Percentiles rank a stretch among this genome's conserved stretches.
phyloP scores from a whole-genome alignment of 2,329 filamentous ascomycete species.

The Trichophaea hybrida region DNA sequence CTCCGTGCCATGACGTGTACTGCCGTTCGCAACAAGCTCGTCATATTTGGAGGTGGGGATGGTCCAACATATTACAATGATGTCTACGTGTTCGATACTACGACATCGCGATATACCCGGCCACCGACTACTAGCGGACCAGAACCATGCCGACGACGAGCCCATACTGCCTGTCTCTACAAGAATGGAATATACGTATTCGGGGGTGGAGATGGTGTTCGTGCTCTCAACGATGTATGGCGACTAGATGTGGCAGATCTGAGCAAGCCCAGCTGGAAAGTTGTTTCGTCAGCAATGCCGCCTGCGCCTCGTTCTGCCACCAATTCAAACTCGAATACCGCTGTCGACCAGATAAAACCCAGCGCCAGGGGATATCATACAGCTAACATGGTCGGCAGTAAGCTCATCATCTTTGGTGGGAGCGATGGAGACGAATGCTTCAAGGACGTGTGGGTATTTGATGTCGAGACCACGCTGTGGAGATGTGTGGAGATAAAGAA shows the following conservation, averaged over 20 bases:
- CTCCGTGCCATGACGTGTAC: slow-evolving; percentile 59
- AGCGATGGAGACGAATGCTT: slow-evolving; percentile 59
- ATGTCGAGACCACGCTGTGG: slow-evolving; percentile 49
- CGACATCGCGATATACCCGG: slow-evolving; percentile 52
- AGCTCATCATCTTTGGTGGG: slow-evolving; percentile 57
- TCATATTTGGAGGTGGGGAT: slow-evolving; percentile 56
- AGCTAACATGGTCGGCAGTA: slow-evolving; percentile 57
- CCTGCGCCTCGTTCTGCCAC: neutral
- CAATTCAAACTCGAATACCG: neutral
- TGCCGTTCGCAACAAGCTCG: slow-evolving; percentile 54
- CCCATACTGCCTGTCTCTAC: slow-evolving; percentile 57
- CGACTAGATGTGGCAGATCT: slow-evolving; percentile 53
- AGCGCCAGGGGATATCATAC: slow-evolving; percentile 57
- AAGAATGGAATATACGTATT: slow-evolving; percentile 60
- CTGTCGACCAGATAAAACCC: slow-evolving; percentile 35
- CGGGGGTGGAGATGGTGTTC: slow-evolving; percentile 55
- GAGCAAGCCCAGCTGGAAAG: slow-evolving; percentile 47
- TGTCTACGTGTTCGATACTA: slow-evolving; percentile 56
- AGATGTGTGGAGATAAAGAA: slow-evolving; percentile 44
- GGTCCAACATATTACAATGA: slow-evolving; percentile 59
- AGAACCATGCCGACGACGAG: slow-evolving; percentile 46
- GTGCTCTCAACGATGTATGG: slow-evolving; percentile 58
- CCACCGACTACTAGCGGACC: slow-evolving; percentile 45
- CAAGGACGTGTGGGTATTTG: slow-evolving; percentile 59
- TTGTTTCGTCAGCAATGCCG: slow-evolving; percentile 37